Conservation (phyloP, 2,329 filamentous ascomycete genomes). For the Neobulgaria alba region DNA sequence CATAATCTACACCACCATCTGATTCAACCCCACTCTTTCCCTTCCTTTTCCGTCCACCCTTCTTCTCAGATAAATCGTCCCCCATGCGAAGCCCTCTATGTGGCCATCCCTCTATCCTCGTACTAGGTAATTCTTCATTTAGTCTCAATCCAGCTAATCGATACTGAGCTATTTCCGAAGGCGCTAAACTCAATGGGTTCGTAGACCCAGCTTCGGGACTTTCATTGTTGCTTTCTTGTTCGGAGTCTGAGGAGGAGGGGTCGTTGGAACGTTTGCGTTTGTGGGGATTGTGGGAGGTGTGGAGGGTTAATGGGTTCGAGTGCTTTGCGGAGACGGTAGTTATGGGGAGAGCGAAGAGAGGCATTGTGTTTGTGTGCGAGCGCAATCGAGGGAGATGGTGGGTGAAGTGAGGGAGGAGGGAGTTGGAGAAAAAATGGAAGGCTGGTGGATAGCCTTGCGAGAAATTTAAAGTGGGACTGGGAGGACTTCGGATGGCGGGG, state of each 20-base stretch:
- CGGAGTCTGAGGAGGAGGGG: background rate
- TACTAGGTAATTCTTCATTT: conserved; percentile 35
- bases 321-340: background rate
- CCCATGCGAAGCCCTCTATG: conserved; percentile 33
- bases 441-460: no score
- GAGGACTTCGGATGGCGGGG: no score
- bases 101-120: conserved; percentile 40
- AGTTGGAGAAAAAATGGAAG: no score
- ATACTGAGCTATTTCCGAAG: conserved; percentile 44
- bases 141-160: conserved; percentile 43
- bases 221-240: conserved; percentile 4
- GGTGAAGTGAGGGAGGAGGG: no score
- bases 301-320: background rate
- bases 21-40: background rate
- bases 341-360: conserved; percentile 1
- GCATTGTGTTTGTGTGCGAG: background rate
- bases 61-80: conserved; percentile 1
- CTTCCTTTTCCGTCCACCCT: conserved; percentile 1
- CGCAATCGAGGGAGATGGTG: no score
- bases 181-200: conserved; percentile 48
- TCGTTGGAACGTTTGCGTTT: background rate
- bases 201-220: conserved; percentile 23
- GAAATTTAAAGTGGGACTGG: no score
- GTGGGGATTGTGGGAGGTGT: background rate
- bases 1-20: conserved; percentile 14